Evolutionary conservation across 2,329 filamentous ascomycete genomes (phyloP), one percentile per base, ranked within the genome.

Genomic region (Pseudopyrenochaeta lycopersici): DNA sequence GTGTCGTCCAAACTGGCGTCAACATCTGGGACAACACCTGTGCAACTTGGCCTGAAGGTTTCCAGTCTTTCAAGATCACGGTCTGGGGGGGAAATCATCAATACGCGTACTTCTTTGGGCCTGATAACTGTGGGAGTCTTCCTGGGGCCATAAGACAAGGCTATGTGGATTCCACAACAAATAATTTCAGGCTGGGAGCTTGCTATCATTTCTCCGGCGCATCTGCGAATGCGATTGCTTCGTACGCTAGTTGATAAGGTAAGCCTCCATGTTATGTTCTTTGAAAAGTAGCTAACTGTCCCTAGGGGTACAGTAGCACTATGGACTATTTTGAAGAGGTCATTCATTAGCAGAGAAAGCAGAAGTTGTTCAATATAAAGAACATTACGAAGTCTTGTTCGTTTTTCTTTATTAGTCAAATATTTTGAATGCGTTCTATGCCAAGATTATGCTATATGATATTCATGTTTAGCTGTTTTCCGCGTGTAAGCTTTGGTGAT

Each of bases 21-120:
- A 56, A 56, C 21, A 40, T 32, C 23, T 56, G 52, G 52, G 52
- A 56, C 47, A 48, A 48, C 43, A 56, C 52, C n/a, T 56, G 52
- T 36, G 52, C 52, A 12, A 56, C 52, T 29, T 56, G 52, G 52
- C 47, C 47, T 17, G 23, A 44, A 6, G 47, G 43, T 17, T 52
- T 51, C 52, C 45, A 39, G 32, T 51, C 47, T 2, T 56, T 51
- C 43, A 44, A 35, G n/a, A 47, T 51, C 47, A 47, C 12, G 7
- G 33, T 32, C 17, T 52, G 47, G 47, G 52, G 52, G 3, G 52
- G 52, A 4, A 35, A 5, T 18, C 43, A 48, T 15, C 52, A 56
- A 32, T 11, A 33, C 7, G 47, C 38, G 23, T 56, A 51, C 33
- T 56, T 47, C 31, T 56, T 56, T 39, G 32, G 36, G 3, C 43